phyloP scores from a whole-genome alignment of 441 rosid genomes.

The California macrophylla region DNA sequence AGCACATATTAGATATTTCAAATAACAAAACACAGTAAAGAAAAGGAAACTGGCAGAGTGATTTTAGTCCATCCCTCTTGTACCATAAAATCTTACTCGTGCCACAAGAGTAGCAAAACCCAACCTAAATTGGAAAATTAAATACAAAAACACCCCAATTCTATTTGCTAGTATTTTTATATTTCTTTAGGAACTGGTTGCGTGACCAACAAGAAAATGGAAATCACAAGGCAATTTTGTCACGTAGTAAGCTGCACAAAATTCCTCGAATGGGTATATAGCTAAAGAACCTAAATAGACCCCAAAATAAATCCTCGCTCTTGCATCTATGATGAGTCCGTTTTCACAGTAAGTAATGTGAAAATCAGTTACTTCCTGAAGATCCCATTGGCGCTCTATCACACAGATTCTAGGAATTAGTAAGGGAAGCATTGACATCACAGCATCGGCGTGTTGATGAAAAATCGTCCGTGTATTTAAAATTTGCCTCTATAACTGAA shows the following conservation, averaged over 20 bases:
- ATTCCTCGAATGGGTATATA: background rate
- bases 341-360: background rate
- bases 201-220: background rate
- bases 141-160: background rate
- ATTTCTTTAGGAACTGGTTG: background rate
- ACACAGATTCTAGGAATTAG: background rate
- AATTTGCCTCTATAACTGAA: background rate
- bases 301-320: background rate
- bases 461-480: background rate
- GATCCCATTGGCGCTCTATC: background rate
- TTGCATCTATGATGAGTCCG: background rate
- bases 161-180: background rate
- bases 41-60: background rate
- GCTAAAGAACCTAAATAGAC: background rate
- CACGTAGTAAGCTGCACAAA: background rate
- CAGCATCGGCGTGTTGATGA: background rate
- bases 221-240: background rate
- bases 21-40: too few species aligned
- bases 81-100: background rate
- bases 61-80: background rate
- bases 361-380: background rate
- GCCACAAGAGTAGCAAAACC: background rate
- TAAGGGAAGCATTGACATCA: background rate
- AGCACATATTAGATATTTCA: too few species aligned
- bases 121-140: background rate